Conservation (phyloP, 1,139 yeast species). For the Candida sanyaensis region DNA sequence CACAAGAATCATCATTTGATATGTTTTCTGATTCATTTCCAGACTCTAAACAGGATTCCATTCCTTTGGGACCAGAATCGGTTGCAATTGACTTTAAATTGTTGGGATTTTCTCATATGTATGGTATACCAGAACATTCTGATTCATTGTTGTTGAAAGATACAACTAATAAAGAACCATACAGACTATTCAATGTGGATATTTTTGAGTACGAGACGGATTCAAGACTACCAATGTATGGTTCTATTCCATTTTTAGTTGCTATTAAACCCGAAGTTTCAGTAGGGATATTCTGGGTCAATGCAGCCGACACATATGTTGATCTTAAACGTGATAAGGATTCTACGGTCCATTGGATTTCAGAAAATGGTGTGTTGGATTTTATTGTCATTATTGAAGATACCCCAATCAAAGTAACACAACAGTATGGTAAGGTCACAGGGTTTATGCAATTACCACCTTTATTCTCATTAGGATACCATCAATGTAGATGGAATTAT, state of each 20-base stretch:
- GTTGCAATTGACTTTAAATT: conserved; percentile 78
- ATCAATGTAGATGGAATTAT: conserved; percentile 97
- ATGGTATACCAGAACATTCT: conserved; percentile 96
- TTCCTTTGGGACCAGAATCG: conserved; percentile 90
- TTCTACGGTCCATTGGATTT: conserved; percentile 81
- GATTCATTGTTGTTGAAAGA: conserved; percentile 73
- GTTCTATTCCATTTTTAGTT: conserved; percentile 85
- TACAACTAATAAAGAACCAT: conserved; percentile 65
- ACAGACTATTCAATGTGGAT: conserved; percentile 87
- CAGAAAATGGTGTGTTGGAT: conserved; percentile 86
- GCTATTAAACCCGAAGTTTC: conserved; percentile 62
- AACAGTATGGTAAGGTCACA: conserved; percentile 68
- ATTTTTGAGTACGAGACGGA: conserved; percentile 88
- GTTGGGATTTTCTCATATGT: conserved; percentile 60
- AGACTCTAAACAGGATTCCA: conserved; percentile 58
- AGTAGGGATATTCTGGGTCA: conserved; percentile 87
- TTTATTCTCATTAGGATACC: conserved; percentile 81
- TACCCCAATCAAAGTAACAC: conserved; percentile 59
- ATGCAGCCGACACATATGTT: conserved; percentile 89
- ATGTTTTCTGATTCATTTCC: conserved; percentile 61
- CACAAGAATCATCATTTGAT: conserved; percentile 59
- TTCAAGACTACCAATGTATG: conserved; percentile 89
- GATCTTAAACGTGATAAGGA: conserved; percentile 55
- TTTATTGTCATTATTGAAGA: conserved; percentile 68
- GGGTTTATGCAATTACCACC: conserved; percentile 82